phyloP scores from a whole-genome alignment of 2,329 filamentous ascomycete genomes.

The Aspergillus transmontanensis region DNA sequence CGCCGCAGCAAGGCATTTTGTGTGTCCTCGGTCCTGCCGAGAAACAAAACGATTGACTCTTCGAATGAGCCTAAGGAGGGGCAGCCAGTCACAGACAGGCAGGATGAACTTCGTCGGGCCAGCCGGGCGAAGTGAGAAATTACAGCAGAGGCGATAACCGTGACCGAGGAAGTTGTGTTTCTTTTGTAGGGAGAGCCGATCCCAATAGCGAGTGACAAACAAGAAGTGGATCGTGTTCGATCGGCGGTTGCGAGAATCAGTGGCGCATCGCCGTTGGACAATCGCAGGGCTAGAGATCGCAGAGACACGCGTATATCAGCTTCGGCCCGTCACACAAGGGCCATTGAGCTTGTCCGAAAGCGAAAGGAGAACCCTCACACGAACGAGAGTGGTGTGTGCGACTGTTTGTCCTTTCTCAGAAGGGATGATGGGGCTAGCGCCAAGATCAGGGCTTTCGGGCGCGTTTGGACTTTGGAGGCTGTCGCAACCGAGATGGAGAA shows the following conservation, averaged over 20 bases:
- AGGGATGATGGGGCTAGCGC: constrained; percentile 13
- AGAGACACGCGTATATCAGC: constrained; percentile 13
- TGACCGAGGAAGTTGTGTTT: constrained; percentile 6
- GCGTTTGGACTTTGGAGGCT: constrained; percentile 13
- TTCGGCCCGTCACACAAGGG: constrained; percentile 13
- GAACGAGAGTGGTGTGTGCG: neutral
- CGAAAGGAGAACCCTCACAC: constrained; percentile 2
- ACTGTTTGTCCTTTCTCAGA: neutral
- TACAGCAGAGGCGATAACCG: constrained; percentile 11
- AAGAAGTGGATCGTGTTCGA: constrained; percentile 9
- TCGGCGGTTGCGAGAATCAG: constrained; percentile 19
- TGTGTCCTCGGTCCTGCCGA: constrained; percentile 33
- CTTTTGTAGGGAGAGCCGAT: constrained; percentile 10
- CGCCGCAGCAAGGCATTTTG: constrained; percentile 68
- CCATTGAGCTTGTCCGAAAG: constrained; percentile 12
- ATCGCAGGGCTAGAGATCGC: constrained; percentile 6
- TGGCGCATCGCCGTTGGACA: constrained; percentile 20
- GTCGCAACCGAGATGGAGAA: constrained; percentile 4
- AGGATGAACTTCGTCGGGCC: constrained; percentile 35
- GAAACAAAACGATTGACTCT: constrained; percentile 8
- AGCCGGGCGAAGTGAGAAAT: constrained; percentile 35
- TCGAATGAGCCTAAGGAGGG: constrained; percentile 4
- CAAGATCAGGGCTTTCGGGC: constrained; percentile 19
- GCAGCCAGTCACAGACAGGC: constrained; percentile 3
- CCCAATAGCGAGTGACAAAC: constrained; percentile 16